Percentiles rank a stretch among this genome's conserved stretches.
Conservation (phyloP, 2,329 filamentous ascomycete genomes). For the Epichloe gansuensis region DNA sequence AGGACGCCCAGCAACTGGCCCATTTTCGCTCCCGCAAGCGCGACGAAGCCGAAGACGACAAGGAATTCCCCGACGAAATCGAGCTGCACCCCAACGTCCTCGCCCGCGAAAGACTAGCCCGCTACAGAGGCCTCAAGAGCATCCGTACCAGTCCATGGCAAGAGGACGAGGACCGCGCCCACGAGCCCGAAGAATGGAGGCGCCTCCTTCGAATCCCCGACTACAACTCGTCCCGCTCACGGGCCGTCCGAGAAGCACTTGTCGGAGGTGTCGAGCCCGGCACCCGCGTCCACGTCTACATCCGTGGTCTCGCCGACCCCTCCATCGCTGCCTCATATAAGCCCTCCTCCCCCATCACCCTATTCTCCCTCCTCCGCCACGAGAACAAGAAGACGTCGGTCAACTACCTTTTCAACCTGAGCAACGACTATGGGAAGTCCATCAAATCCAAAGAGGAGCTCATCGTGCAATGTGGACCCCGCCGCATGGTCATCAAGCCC, state of each 20-base stretch:
- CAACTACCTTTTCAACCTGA: slow-evolving; percentile 82
- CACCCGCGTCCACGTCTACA: slow-evolving; percentile 67
- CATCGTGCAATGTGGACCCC: slow-evolving; percentile 80
- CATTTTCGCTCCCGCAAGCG: slow-evolving; percentile 68
- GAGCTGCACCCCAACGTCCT: slow-evolving; percentile 81
- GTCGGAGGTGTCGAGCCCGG: slow-evolving; percentile 79
- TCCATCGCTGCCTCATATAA: slow-evolving; percentile 33
- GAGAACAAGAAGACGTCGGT: slow-evolving; percentile 87
- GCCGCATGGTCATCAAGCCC: slow-evolving; percentile 77
- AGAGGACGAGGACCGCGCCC: slow-evolving; percentile 69
- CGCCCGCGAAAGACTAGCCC: slow-evolving; percentile 70
- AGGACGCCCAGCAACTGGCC: slow-evolving; percentile 60
- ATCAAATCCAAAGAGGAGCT: slow-evolving; percentile 88
- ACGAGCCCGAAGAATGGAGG: slow-evolving; percentile 83
- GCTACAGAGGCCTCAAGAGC: slow-evolving; percentile 87
- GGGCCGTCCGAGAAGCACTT: slow-evolving; percentile 66
- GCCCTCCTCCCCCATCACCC: slow-evolving; percentile 45
- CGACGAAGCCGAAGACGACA: slow-evolving; percentile 75
- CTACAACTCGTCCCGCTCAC: slow-evolving; percentile 72
- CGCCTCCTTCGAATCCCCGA: slow-evolving; percentile 78
- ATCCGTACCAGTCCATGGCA: slow-evolving; percentile 81
- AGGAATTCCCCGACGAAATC: slow-evolving; percentile 94
- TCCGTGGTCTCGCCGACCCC: slow-evolving; percentile 40
- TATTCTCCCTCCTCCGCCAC: slow-evolving; percentile 83
- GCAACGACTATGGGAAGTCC: slow-evolving; percentile 59